Base-by-base conservation (phyloP, 2,329 filamentous ascomycete genomes). In the Talaromyces sp. region DNA sequence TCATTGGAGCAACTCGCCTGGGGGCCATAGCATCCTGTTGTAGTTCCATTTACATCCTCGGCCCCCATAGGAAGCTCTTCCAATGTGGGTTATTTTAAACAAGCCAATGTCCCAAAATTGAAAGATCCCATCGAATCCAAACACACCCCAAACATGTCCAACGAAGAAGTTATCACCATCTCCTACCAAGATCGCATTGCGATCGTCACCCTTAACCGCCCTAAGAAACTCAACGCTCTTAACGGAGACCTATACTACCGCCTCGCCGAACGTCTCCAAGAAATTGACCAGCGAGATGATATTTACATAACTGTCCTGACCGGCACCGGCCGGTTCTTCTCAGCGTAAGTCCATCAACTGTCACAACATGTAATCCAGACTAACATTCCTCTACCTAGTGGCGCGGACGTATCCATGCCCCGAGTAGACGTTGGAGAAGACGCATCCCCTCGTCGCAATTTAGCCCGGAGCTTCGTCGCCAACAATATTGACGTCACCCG, bases 401-500 rank as follows among this genome's bases (percentile, higher is more conserved):
- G 91, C 65, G 91, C 90, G 58, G 89, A 96, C 69, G 87, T 96
- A 17, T 81, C 82, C 49, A 78, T 85, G 55, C 70, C 75, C 37
- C 79, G 79, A 4, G 27, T 14, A 33, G 30, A 44, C 16, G 19
- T 8, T 3, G 30, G 13, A 13, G 73, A 77, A 16, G 68, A 71
- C 4, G 69, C 79, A 51, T 74, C 76, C 54, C 68, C 66, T 14
- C 78, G 80, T 56, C 76, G 77, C n/a, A 79, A 84, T 62, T 86
- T 85, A 77, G 82, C 95, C 32, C 80, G 82, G 47, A 78, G 70
- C 67, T 96, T 97, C 74, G 88, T 90, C 10, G 80, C 87, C 62
- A 88, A 89, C 80, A 97, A 97, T 80, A 83, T 97, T 51, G 89
- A 96, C 80, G 83, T 90, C 65, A 94, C 92, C 2, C 87, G 90